A percentile compares a stretch with the other conserved stretches of the same genome.
Evolutionary conservation across 345 rosid genomes (phyloP).

Genomic region (Hibiscus trionum): DNA sequence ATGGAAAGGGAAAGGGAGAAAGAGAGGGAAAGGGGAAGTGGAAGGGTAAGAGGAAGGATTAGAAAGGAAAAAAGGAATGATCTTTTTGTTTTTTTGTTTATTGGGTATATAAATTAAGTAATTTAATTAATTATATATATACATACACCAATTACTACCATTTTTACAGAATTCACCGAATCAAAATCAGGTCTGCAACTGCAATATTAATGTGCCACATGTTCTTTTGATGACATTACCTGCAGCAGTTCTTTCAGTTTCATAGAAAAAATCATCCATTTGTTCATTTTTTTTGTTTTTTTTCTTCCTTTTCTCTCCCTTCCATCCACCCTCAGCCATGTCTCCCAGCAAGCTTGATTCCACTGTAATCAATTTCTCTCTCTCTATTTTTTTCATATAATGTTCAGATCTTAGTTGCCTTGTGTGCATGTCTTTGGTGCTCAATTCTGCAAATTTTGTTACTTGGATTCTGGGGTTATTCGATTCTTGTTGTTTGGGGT

Average conservation of each 20-base stretch:
- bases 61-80: neutral
- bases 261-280: neutral
- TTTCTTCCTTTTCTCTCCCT: neutral
- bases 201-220: neutral
- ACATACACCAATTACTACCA: neutral
- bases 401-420: neutral
- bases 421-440: neutral
- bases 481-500: neutral
- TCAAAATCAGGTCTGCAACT: neutral
- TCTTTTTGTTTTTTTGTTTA: neutral
- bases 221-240: neutral
- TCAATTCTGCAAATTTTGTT: neutral
- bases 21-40: neutral
- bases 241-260: neutral
- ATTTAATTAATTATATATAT: neutral
- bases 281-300: neutral
- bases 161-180: neutral
- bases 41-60: neutral
- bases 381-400: neutral
- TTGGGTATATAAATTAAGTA: neutral
- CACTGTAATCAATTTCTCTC: constrained; percentile 4
- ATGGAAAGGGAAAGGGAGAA: neutral
- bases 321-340: neutral
- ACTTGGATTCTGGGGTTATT: neutral
- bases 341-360: constrained; percentile 15